Evolutionary conservation across 306 rosid species (phyloP).

Genomic region (Leucaena leucocephala): DNA sequence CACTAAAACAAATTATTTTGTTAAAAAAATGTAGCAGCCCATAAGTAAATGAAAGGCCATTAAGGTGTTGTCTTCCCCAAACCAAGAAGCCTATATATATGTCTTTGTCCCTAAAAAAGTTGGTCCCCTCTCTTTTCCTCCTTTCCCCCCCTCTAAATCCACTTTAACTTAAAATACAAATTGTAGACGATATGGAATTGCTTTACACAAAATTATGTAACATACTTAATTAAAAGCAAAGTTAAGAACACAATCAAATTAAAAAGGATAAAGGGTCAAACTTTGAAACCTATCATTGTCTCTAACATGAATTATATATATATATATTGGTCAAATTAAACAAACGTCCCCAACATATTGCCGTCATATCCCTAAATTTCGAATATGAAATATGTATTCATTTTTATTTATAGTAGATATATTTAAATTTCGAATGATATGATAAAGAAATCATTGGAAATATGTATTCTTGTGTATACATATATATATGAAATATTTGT

Average conservation of each 20-base stretch:
- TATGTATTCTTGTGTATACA: too few relatives aligned
- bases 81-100: neutral
- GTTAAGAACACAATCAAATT: neutral
- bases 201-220: neutral
- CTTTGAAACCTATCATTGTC: neutral
- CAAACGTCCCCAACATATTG: neutral
- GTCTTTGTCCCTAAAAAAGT: neutral
- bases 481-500: too few relatives aligned
- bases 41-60: neutral
- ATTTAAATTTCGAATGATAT: neutral
- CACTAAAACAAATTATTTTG: too few relatives aligned
- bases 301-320: neutral
- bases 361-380: neutral
- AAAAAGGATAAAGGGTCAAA: neutral
- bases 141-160: too few relatives aligned
- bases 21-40: neutral
- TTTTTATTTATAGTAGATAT: neutral
- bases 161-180: conserved; percentile 14
- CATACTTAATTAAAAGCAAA: neutral
- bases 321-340: neutral
- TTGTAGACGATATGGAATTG: neutral
- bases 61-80: neutral
- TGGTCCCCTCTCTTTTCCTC: neutral
- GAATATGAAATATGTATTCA: neutral
- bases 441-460: neutral